phyloP scores from a whole-genome alignment of 2,329 filamentous ascomycete genomes.

The Eutypella sp. region DNA sequence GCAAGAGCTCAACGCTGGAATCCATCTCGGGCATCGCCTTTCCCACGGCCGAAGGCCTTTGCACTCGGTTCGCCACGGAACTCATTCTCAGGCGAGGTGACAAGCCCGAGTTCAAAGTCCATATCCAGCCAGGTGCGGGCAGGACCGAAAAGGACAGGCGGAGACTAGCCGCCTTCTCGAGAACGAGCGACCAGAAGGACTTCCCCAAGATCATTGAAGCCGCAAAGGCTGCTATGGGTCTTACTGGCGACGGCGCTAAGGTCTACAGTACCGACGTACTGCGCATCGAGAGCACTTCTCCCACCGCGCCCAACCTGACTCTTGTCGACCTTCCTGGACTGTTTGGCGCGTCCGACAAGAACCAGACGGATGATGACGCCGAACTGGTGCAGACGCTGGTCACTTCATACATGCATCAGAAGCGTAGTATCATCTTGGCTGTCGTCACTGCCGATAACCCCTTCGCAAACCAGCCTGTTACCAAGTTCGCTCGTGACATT shows the following conservation, averaged over 20 bases:
- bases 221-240: conserved; percentile 39
- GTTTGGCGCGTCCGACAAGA: conserved; percentile 36
- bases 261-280: conserved; percentile 36
- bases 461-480: conserved; percentile 49
- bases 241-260: conserved; percentile 23
- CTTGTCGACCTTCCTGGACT: conserved; percentile 49
- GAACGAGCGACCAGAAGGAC: conserved; percentile 11
- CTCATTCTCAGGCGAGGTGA: conserved; percentile 45
- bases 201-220: conserved; percentile 21
- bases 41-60: conserved; percentile 46
- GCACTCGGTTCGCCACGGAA: conserved; percentile 57
- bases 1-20: conserved; percentile 54
- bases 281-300: conserved; percentile 35
- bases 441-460: conserved; percentile 46
- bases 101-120: conserved; percentile 20
- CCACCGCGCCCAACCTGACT: conserved; percentile 42
- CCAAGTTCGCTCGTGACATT: conserved; percentile 27
- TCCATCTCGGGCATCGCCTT: conserved; percentile 50
- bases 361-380: conserved; percentile 34
- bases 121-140: conserved; percentile 14
- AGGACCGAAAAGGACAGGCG: conserved; percentile 12
- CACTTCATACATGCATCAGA: conserved; percentile 45
- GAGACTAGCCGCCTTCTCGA: conserved; percentile 18
- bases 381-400: conserved; percentile 38
- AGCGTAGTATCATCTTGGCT: conserved; percentile 50